Percentiles rank a stretch among this genome's conserved stretches.
Conservation (phyloP, 352 stramenopile genomes). For the Globisporangium spinosum region DNA sequence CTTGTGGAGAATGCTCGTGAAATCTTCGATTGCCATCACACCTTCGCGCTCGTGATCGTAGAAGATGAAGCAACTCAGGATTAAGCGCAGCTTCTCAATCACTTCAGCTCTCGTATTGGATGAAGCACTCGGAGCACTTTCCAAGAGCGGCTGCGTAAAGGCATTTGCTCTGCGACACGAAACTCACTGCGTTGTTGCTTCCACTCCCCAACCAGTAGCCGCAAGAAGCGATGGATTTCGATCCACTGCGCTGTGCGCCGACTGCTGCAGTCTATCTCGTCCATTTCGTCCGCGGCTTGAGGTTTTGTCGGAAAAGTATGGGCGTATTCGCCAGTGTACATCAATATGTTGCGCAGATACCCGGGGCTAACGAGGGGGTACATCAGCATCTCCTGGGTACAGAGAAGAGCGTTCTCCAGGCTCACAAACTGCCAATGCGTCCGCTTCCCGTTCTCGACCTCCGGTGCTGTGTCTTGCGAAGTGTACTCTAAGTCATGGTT, state of each 20-base stretch:
- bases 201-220: slow-evolving; percentile 65
- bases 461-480: not conserved
- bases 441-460: slow-evolving; percentile 19
- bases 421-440: slow-evolving; percentile 64
- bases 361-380: slow-evolving; percentile 67
- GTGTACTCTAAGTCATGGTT: not conserved
- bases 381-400: slow-evolving; percentile 62
- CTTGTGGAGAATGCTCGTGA: slow-evolving; percentile 47
- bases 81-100: slow-evolving; percentile 53
- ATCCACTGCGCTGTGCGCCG: slow-evolving; percentile 39
- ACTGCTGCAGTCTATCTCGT: not conserved
- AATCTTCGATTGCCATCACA: slow-evolving; percentile 43
- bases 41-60: slow-evolving; percentile 61
- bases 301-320: slow-evolving; percentile 23
- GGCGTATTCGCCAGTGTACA: slow-evolving; percentile 48
- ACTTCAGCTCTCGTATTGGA: slow-evolving; percentile 11
- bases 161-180: slow-evolving; percentile 36
- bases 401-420: slow-evolving; percentile 49
- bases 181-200: slow-evolving; percentile 62
- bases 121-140: not conserved
- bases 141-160: slow-evolving; percentile 34
- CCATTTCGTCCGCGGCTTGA: not conserved
- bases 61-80: slow-evolving; percentile 74
- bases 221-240: slow-evolving; percentile 63
- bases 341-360: slow-evolving; percentile 54